phyloP scores from a whole-genome alignment of 345 rosid genomes.

The Turritis glabra region DNA sequence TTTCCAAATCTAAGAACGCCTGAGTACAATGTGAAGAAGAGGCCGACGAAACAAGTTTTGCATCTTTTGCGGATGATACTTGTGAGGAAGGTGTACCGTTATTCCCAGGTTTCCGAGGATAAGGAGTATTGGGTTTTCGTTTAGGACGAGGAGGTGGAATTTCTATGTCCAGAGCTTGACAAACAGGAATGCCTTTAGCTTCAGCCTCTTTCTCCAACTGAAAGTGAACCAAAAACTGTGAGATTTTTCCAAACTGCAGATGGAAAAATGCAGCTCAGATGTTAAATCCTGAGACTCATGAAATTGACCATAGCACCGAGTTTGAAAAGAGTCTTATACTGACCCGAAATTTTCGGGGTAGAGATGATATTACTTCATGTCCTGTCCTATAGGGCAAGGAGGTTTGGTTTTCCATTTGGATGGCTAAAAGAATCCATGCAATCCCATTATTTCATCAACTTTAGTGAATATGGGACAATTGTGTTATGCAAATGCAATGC shows the following conservation, averaged over 20 bases:
- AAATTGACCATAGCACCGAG: conserved; percentile 12
- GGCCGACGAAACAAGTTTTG: conserved; percentile 46
- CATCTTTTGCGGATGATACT: conserved; percentile 52
- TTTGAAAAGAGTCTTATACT: conserved; percentile 24
- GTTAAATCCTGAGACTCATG: conserved; percentile 17
- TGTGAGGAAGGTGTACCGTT: conserved; percentile 42
- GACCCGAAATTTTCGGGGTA: conserved; percentile 34
- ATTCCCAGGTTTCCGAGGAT: conserved; percentile 75
- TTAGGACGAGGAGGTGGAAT: conserved; percentile 99
- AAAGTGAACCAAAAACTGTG: conserved; percentile 3
- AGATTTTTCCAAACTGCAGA: conserved; percentile 16
- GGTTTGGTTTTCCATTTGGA: conserved; percentile 21
- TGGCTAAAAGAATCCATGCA: conserved; percentile 39
- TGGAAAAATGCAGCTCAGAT: conserved; percentile 32
- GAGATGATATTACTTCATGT: conserved; percentile 32
- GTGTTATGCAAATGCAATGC: conserved; percentile 19
- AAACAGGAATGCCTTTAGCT: conserved; percentile 77
- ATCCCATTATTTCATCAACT: conserved; percentile 26
- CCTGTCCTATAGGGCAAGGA: conserved; percentile 30
- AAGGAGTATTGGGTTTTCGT: conserved; percentile 92
- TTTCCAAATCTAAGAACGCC: conserved; percentile 61
- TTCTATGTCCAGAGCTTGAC: conserved; percentile 79
- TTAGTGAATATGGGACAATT: neutral
- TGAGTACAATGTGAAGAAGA: conserved; percentile 53
- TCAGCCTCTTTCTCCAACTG: conserved; percentile 98